Base-by-base conservation (phyloP, 495 filamentous ascomycete genomes). In the Hypoxylon crocopeplum region DNA sequence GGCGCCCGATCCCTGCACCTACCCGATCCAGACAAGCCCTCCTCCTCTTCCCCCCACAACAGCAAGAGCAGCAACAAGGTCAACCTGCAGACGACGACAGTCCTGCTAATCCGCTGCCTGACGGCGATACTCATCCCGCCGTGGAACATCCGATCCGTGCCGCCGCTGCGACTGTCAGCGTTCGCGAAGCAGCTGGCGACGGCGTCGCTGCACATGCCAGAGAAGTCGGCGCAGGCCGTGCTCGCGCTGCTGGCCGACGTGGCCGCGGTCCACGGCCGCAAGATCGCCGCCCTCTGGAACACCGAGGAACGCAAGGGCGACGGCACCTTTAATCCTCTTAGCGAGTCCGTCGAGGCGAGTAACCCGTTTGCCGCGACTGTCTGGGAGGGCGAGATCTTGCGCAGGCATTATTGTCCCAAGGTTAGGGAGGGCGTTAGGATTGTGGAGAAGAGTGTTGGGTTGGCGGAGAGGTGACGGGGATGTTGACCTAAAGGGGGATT, bases 141-240 rank as follows among this genome's bases (percentile, higher is more conserved):
- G 6, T 79, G 77, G 69, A 81, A 80, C 61, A 77, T 78, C 33
- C 82, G 84, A 57, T 80, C 79, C 17, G 86, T 86, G 38, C 87
- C 84, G 1, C 92, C 93, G 0, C 70, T 88, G 7, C 84, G 93
- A n/a, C 77, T 97, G 19, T 93, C 89, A 27, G 87, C 90, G 10
- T 98, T 98, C 77, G 82, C 86, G n/a, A 98, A 98, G 76, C 90
- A 95, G 59, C 83, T 98, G 5, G 82, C 93, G 77, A 88, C 89
- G 0, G 75, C 82, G 8, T 84, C 91, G 0, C 79, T 98, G 21
- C 94, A 98, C 54, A 70, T 93, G 20, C 94, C 94, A 0, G 93
- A 96, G 74, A 96, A 94, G 67, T 93, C 89, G 1, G 81, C 84
- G 38, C 74, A 90, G 53, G 94, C 93, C 2, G 80, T 90, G 21